Evolutionary conservation across 1,284 basidiomycete genomes (phyloP).

Genomic region (Pholiota adiposa): DNA sequence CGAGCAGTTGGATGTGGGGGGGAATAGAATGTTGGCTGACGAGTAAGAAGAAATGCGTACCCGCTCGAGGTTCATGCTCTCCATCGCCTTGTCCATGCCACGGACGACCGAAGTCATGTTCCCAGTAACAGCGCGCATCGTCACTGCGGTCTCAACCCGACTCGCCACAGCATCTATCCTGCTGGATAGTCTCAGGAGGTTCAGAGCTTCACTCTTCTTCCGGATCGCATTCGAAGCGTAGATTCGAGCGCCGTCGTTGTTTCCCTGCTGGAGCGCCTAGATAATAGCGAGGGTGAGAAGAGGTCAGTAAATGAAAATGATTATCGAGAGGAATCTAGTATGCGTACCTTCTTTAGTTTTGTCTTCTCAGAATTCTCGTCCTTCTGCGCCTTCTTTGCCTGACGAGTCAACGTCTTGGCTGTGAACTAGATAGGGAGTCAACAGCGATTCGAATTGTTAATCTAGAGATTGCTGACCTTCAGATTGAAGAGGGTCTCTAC

Average conservation of each 20-base stretch:
- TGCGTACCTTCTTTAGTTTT: constrained; percentile 86
- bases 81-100: constrained; percentile 99
- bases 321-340: not conserved
- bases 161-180: constrained; percentile 97
- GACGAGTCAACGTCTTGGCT: constrained; percentile 88
- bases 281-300: constrained; percentile 6
- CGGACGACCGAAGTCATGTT: constrained; percentile 97
- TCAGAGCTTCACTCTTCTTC: constrained; percentile 96
- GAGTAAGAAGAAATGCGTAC: constrained; percentile 47
- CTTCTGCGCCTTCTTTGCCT: constrained; percentile 95
- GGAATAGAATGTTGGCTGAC: not conserved
- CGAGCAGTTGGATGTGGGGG: not conserved
- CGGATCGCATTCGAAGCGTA: constrained; percentile 98
- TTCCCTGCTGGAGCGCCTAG: constrained; percentile 95
- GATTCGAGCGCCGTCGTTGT: constrained; percentile 97
- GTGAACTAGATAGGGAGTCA: constrained; percentile 74
- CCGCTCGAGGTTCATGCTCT: constrained; percentile 97
- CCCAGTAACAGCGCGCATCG: constrained; percentile 94
- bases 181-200: constrained; percentile 85
- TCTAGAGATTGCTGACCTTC: constrained; percentile 58
- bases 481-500: constrained; percentile 94
- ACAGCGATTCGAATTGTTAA: constrained; percentile 2
- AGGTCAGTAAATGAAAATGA: not conserved
- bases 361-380: constrained; percentile 88
- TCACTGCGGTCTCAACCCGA: constrained; percentile 98